Conservation (phyloP, 495 filamentous ascomycete genomes). For the Talaromyces stipitatus region DNA sequence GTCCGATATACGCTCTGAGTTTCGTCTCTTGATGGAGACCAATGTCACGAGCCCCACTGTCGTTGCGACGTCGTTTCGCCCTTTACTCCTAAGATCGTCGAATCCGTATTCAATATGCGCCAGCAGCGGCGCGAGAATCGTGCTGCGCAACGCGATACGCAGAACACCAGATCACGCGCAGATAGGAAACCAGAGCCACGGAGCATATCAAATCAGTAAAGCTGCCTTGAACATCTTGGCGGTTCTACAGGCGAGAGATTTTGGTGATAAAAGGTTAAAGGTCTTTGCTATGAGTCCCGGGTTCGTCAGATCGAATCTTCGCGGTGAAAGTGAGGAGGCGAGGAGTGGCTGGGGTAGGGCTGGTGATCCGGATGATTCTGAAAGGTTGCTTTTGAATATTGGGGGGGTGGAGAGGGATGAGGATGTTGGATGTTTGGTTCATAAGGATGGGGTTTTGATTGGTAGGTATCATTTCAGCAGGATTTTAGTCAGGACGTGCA, state of each 20-base stretch:
- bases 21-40: constrained; percentile 16
- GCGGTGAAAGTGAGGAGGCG: constrained; percentile 16
- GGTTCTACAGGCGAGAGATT: constrained; percentile 36
- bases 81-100: constrained; percentile 19
- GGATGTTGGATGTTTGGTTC: constrained; percentile 18
- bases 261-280: constrained; percentile 33
- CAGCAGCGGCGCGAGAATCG: constrained; percentile 15
- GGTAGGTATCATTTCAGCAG: too few species aligned
- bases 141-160: constrained; percentile 19
- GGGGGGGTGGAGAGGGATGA: constrained; percentile 20
- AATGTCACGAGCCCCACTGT: constrained; percentile 25
- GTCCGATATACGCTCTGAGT: neutral
- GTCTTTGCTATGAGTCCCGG: constrained; percentile 40
- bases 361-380: constrained; percentile 16
- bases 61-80: constrained; percentile 16
- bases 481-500: too few species aligned
- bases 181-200: constrained; percentile 12
- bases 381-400: constrained; percentile 17
- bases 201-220: constrained; percentile 47
- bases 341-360: constrained; percentile 13
- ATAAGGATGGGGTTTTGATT: constrained; percentile 16
- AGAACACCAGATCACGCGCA: constrained; percentile 5
- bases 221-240: constrained; percentile 44
- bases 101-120: constrained; percentile 21
- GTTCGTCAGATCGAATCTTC: constrained; percentile 26